Conservation (phyloP, 805 yeast genomes). For the Yarrowia alimentaria region DNA sequence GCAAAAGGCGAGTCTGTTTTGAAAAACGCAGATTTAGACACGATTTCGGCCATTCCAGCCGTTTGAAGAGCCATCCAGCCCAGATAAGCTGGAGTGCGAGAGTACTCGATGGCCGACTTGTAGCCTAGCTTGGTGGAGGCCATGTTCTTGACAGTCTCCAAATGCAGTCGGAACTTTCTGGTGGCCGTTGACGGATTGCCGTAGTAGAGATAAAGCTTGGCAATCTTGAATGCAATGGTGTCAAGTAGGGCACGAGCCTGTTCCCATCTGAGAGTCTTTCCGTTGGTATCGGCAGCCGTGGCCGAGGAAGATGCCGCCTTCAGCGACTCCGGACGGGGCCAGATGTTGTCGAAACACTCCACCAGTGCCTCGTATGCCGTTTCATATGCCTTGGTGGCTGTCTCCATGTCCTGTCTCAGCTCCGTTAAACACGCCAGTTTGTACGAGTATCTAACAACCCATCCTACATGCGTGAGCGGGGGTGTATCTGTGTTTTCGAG, state of each 20-base stretch:
- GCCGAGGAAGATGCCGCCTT: background rate
- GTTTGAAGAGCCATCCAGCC: constrained; percentile 66
- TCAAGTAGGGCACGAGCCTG: constrained; percentile 56
- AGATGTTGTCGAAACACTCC: constrained; percentile 41
- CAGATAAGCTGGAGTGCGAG: constrained; percentile 33
- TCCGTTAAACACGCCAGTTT: constrained; percentile 54
- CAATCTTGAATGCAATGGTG: constrained; percentile 59
- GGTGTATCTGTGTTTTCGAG: constrained; percentile 6
- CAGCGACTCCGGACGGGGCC: constrained; percentile 28
- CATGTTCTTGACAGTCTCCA: constrained; percentile 49
- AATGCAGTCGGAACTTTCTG: constrained; percentile 63
- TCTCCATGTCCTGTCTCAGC: constrained; percentile 48
- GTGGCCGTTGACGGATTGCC: constrained; percentile 60
- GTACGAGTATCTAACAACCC: constrained; percentile 51
- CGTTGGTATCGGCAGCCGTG: constrained; percentile 31
- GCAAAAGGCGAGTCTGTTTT: constrained; percentile 14
- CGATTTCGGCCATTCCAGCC: constrained; percentile 54
- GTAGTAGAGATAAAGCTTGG: constrained; percentile 56
- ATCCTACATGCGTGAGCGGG: constrained; percentile 35
- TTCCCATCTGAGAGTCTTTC: constrained; percentile 41
- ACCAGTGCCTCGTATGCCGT: constrained; percentile 53
- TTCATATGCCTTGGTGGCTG: constrained; percentile 52
- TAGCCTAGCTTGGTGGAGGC: constrained; percentile 37
- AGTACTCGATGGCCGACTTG: constrained; percentile 35
- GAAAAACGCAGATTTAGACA: constrained; percentile 11